These are phyloP conservation scores for Malassezia arunalokei DNA, from an alignment of 1,284 basidiomycete genomes.

Conservation along the genomic window DNA sequence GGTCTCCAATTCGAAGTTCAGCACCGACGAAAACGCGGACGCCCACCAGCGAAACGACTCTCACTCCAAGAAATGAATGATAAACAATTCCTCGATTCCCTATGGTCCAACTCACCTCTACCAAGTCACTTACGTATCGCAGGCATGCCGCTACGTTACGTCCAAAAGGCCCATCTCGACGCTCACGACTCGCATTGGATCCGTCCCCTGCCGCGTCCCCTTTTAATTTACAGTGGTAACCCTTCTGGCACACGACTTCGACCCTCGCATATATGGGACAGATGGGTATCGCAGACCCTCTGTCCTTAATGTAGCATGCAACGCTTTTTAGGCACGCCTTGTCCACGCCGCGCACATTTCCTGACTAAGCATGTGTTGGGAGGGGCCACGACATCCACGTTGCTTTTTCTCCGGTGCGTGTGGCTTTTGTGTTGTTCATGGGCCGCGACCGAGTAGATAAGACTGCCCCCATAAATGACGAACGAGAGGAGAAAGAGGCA, in stretches of 20 bases:
- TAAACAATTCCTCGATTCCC: neutral
- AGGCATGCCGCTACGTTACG: constrained; percentile 5
- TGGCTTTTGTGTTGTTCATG: neutral
- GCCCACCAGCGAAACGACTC: constrained; percentile 6
- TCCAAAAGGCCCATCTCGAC: neutral
- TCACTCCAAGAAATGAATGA: constrained; percentile 8
- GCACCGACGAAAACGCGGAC: constrained; percentile 9
- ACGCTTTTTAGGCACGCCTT: no score
- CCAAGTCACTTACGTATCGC: neutral
- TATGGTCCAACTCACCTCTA: neutral
- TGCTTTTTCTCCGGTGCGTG: no score
- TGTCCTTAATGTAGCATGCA: neutral
- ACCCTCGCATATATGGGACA: constrained; percentile 3
- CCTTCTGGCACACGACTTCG: neutral
- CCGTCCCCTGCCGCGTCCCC: constrained; percentile 5
- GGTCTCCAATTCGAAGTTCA: constrained; percentile 12
- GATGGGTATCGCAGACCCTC: neutral
- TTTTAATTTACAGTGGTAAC: constrained; percentile 1
- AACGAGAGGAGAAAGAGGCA: neutral
- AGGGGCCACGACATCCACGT: no score
- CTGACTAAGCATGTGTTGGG: no score
- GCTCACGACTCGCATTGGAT: constrained; percentile 5
- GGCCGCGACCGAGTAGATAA: neutral
- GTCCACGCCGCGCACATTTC: no score
- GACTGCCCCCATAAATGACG: neutral